These are phyloP conservation scores for Vaccinium vitisidaea DNA, from an alignment of 148 eudicot species.

Conservation along the genomic window DNA sequence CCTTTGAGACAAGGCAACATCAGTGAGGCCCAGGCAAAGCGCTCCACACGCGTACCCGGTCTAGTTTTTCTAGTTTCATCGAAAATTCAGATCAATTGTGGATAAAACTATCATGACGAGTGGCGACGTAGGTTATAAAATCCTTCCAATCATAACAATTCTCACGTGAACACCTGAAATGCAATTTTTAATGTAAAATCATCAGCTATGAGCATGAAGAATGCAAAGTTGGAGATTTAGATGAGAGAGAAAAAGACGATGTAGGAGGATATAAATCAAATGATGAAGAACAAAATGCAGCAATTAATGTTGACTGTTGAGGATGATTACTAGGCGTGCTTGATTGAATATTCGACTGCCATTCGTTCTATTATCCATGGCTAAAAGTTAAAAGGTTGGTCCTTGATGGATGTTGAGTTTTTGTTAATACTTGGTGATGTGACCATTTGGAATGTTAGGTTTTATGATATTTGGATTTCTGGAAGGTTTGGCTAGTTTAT, in stretches of 20 bases:
- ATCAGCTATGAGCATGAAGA: not conserved
- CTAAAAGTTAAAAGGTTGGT: not conserved
- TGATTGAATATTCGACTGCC: not conserved
- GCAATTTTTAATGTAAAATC: not conserved
- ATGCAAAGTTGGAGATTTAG: not conserved
- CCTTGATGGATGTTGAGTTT: not conserved
- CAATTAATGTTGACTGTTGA: not conserved
- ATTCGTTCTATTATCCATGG: not conserved
- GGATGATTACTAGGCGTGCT: not conserved
- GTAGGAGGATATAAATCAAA: not conserved
- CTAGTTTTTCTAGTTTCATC: not conserved
- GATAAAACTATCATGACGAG: not conserved
- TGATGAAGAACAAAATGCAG: not conserved
- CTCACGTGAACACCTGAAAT: not conserved
- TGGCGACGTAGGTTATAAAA: not conserved
- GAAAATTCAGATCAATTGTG: not conserved
- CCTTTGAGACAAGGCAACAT: not conserved
- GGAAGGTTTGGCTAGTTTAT: not conserved
- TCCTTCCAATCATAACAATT: not conserved
- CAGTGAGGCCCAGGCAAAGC: not conserved
- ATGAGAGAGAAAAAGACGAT: not conserved
- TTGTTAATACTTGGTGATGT: too few relatives aligned
- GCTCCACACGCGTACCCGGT: not conserved
- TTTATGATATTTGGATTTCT: not conserved
- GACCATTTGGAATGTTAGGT: not conserved